Evolutionary conservation across 805 yeast genomes (phyloP).

Genomic region (Starmerella potacharoeniae): DNA sequence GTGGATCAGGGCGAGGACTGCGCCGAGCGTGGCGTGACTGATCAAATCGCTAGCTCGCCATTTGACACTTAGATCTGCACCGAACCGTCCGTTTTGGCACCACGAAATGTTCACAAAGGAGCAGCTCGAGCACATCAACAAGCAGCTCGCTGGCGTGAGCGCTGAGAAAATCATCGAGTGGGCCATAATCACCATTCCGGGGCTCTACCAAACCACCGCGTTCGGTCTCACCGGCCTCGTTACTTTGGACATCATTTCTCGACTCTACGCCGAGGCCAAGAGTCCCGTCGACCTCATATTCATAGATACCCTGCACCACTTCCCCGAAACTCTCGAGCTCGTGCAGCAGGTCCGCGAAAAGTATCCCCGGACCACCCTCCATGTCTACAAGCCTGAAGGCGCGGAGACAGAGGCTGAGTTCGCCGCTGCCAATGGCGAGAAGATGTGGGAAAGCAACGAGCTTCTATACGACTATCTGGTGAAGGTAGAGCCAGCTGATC

Average conservation of each 20-base stretch:
- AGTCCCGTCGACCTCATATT: slow-evolving; percentile 63
- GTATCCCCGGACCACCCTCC: slow-evolving; percentile 47
- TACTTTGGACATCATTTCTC: slow-evolving; percentile 69
- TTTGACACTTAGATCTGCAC: background rate
- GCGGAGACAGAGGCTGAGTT: slow-evolving; percentile 52
- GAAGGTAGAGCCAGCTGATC: slow-evolving; percentile 83
- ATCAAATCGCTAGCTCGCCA: background rate
- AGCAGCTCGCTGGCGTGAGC: slow-evolving; percentile 40
- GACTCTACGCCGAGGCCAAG: slow-evolving; percentile 29
- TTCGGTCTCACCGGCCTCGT: slow-evolving; percentile 89
- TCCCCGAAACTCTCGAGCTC: slow-evolving; percentile 81
- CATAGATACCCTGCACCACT: slow-evolving; percentile 83
- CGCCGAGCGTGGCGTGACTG: background rate
- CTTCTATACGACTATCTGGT: slow-evolving; percentile 70
- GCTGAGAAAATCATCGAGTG: slow-evolving; percentile 71
- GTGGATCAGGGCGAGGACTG: background rate
- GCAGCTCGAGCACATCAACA: slow-evolving; percentile 58
- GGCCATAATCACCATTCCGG: slow-evolving; percentile 75
- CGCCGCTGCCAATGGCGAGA: slow-evolving; percentile 54
- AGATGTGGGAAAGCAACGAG: slow-evolving; percentile 76
- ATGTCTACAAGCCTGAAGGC: slow-evolving; percentile 56
- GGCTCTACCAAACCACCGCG: slow-evolving; percentile 82
- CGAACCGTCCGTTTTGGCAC: background rate
- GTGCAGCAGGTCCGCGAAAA: slow-evolving; percentile 45
- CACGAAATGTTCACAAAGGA: slow-evolving; percentile 24